Base-by-base conservation (phyloP, 345 rosid species). In the Eucalyptus grandis region DNA sequence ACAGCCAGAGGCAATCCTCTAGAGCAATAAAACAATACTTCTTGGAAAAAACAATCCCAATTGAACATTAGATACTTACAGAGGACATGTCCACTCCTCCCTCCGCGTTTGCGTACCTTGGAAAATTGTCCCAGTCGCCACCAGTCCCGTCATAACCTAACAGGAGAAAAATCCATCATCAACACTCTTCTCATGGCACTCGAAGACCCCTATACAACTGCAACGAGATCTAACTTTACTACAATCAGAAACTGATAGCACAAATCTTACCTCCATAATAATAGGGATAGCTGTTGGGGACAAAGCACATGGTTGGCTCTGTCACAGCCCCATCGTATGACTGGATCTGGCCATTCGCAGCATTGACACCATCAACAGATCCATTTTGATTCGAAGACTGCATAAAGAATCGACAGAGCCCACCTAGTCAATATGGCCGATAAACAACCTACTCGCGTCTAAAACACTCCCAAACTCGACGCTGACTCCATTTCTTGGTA, bases 71-170 rank as follows among this genome's bases (percentile, higher is more conserved):
- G 37, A 87, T 58, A 92, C 95, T 92, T 92, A 97, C 99, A 21
- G 96, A 87, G 54, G 93, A 89, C 94, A 95, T 91, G 85, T 97
- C 99, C 89, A 95, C 94, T 89, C 83, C 83, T 37, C 96, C 98
- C 80, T 97, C 98, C 19, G 95, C 88, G 89, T 91, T 94, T 3
- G 89, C 50, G 87, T 93, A 96, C 90, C 95, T 94, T 27, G 94
- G 24, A 87, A 93, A 97, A 30, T 97, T 98, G 83, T 92, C 96
- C 98, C 98, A 97, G 30, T 95, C 97, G n/a, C 69, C 92, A 30
- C 93, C 94, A 90, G 89, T 90, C 43, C 95, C 98, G 88, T 95
- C 94, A 69, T 90, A 95, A 49, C 96, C 97, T 94, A 34, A 81
- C 15, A 89, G n/a, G 31, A 85, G 34, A 11, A 40, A 67, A 49